Evolutionary conservation across 208 protist genomes (phyloP), one percentile per base, ranked within the genome.

Genomic region (Naegleria lovaniensis): DNA sequence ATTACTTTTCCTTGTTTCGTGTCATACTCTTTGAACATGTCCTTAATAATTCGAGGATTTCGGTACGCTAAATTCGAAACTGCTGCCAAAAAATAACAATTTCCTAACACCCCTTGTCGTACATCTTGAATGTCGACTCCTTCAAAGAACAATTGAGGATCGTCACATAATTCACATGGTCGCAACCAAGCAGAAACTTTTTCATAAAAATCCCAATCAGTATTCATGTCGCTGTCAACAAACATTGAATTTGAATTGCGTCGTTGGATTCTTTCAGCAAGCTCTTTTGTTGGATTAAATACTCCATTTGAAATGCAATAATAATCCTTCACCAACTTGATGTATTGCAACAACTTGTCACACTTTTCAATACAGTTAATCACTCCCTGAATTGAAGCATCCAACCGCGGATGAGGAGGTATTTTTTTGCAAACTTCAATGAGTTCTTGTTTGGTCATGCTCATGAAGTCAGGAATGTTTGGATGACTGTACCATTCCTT

Each of bases 1-100:
- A 96, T 94, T n/a, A 94, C 95, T 51, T 97, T 94, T 85, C 96
- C 55, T 29, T 0, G 7, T 25, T 52, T 88, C 41, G 25, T 15
- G 43, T 36, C 79, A 43, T 5, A 15, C 19, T 39, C 33, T 29
- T 29, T 29, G 22, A 67, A 67, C 3, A 67, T 22, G 1, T 19
- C 22, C 55, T 67, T 67, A 67, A 67, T 67, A 19, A 67, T 67
- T 67, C 55, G 11, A 29, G 55, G 55, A 29, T 29, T 29, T 67
- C 22, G 4, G 55, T 67, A 67, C 0, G 83, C 83, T 6, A 85
- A 22, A 43, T 39, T 43, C 7, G 38, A 48, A 11, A 85, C 16
- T 29, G 83, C 83, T n/a, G 36, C 33, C 15, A 85, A 29, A 40
- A 85, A 58, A 16, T 39, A 88, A 58, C 85, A 88, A 55, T 55